These are phyloP conservation scores for Leishmania aethiopica DNA, from an alignment of 208 protist species.

Conservation along the genomic window DNA sequence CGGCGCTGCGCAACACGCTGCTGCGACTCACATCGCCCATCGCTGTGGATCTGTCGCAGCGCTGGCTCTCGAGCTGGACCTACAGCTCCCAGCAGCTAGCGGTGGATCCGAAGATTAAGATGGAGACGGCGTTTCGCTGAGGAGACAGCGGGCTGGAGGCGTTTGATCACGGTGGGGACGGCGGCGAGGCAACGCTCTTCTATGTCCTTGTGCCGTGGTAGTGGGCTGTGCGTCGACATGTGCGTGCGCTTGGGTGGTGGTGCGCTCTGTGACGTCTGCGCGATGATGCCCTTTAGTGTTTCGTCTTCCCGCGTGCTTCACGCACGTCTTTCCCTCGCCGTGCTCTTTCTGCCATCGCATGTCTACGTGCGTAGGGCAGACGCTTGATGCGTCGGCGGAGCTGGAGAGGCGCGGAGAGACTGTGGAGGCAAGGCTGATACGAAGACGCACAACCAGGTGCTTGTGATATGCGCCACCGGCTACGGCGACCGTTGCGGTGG, in stretches of 20 bases:
- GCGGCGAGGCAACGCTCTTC: neutral
- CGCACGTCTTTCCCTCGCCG: neutral
- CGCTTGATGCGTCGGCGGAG: neutral
- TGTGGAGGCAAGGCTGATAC: neutral
- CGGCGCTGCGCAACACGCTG: slow-evolving; percentile 52
- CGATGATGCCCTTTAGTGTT: no score
- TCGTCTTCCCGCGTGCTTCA: no score
- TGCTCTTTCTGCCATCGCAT: neutral
- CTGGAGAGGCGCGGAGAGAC: neutral
- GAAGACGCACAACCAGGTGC: neutral
- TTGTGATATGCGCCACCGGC: neutral
- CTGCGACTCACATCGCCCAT: slow-evolving; percentile 50
- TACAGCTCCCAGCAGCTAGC: slow-evolving; percentile 87
- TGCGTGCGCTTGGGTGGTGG: neutral
- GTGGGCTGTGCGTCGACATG: neutral
- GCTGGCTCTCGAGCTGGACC: slow-evolving; percentile 83
- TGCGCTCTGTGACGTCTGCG: neutral
- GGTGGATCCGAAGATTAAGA: slow-evolving; percentile 85
- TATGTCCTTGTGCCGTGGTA: neutral
- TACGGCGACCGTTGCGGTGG: neutral
- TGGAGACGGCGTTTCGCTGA: slow-evolving; percentile 79
- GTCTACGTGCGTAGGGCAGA: neutral
- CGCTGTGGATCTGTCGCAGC: slow-evolving; percentile 52
- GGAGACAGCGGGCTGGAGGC: no score
- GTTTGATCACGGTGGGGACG: neutral